Base-by-base conservation (phyloP, 179 eudicot species). In the Beta corolliflora region DNA sequence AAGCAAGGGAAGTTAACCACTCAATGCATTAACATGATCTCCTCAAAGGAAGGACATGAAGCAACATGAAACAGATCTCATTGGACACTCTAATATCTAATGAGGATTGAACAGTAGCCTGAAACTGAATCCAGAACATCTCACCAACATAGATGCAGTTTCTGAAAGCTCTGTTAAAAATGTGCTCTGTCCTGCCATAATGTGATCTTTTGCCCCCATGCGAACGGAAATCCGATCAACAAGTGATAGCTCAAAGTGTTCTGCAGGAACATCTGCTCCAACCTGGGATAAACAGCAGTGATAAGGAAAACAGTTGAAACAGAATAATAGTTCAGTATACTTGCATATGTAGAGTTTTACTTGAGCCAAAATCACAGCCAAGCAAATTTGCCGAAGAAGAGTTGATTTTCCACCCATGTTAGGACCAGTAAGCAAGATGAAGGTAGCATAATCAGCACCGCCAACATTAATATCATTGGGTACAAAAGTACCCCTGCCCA, bases 371-470 rank as follows among this genome's bases (percentile, higher is more conserved):
- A 97, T 90, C 23, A 92, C 94, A 77, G 99, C 97, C 89, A 97
- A 85, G 87, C 98, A 97, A 82, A 97, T 84, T 92, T 97, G 99
- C 52, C 99, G 99, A 73, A 97, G 88, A 87, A 97, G 98, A 63
- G 99, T 97, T 75, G 99, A 97, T 80, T 97, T 97, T 76, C 99
- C 98, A 72, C 99, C 99, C 99, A 97, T 97, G 89, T 97, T 97
- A 79, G 99, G 98, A 78, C 99, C 99, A 85, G 98, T 94, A 63
- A 97, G 97, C 71, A 97, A 88, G 85, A 97, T 88, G 86, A 97
- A 94, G 84, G 88, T 88, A 74, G 97, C 91, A 64, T 86, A 70
- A 85, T 82, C 87, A 76, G 89, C 79, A 68, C 99, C 97, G 78
- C 99, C 99, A 77, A 97, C 86, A 61, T 82, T 78, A 58, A 94